Evolutionary conservation across 352 stramenopile species (phyloP).

Genomic region (Aphanomyces stellatus): DNA sequence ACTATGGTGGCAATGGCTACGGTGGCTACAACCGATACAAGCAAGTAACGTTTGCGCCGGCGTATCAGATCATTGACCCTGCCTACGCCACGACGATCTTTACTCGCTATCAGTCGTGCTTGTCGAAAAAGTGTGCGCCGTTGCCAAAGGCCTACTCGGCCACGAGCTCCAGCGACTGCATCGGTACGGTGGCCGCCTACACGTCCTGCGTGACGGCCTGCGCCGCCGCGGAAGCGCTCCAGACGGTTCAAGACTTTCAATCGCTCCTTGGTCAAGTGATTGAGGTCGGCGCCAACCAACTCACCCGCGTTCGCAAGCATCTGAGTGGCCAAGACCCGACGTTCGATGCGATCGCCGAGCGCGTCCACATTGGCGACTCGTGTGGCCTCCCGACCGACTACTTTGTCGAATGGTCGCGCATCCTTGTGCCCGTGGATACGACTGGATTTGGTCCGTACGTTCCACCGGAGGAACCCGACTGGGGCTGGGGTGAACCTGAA

Average conservation of each 20-base stretch:
- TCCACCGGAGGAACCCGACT: no score
- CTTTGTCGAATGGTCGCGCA: conserved; percentile 18
- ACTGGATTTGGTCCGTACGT: background rate
- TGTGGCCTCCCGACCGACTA: conserved; percentile 15
- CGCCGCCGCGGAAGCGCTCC: conserved; percentile 4
- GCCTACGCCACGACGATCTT: conserved; percentile 8
- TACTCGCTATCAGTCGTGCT: conserved; percentile 6
- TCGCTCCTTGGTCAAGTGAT: conserved; percentile 12
- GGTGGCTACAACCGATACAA: background rate
- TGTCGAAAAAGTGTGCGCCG: conserved; percentile 2
- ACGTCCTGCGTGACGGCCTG: conserved; percentile 19
- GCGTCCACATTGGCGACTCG: conserved; percentile 19
- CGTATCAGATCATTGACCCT: conserved; percentile 18
- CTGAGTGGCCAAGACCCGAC: conserved; percentile 3
- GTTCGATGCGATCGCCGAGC: conserved; percentile 12
- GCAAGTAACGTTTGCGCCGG: background rate
- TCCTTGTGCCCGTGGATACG: background rate
- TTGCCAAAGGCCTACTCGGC: conserved; percentile 3
- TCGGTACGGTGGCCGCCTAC: conserved; percentile 9
- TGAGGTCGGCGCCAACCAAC: background rate
- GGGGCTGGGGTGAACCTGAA: background rate
- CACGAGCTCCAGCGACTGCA: background rate
- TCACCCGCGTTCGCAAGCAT: conserved; percentile 1
- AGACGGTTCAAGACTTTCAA: conserved; percentile 14
- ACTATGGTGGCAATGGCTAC: background rate